phyloP scores from a whole-genome alignment of 2,329 filamentous ascomycete species.

The Fusarium globosum region DNA sequence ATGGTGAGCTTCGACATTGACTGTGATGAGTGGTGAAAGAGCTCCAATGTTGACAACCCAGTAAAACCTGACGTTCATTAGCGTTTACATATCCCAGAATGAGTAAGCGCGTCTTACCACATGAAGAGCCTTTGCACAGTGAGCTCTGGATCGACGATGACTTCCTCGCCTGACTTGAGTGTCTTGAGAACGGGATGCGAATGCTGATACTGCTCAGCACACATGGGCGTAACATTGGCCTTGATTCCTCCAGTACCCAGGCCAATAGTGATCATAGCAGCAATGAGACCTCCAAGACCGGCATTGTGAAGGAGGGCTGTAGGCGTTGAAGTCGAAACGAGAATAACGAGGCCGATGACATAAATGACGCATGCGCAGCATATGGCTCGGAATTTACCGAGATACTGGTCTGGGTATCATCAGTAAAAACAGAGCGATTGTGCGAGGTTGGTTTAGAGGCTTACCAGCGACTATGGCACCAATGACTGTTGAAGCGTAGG shows the following conservation, averaged over 20 bases:
- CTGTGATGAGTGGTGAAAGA: conserved; percentile 1
- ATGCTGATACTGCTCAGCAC: conserved; percentile 6
- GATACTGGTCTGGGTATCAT: background rate
- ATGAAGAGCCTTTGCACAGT: conserved; percentile 5
- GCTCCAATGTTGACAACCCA: conserved; percentile 14
- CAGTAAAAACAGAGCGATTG: rapidly evolving
- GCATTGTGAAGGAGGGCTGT: background rate
- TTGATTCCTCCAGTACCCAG: background rate
- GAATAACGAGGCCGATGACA: background rate
- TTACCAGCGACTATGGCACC: background rate
- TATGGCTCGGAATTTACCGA: background rate
- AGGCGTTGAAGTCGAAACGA: background rate
- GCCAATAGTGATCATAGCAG: background rate
- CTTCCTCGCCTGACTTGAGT: conserved; percentile 2
- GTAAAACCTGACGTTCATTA: background rate
- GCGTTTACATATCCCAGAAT: rapidly evolving
- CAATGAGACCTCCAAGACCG: background rate
- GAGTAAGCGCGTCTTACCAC: background rate
- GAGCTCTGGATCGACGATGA: conserved; percentile 1
- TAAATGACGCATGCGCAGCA: conserved; percentile 1
- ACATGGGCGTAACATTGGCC: conserved; percentile 1
- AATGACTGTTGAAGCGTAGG: conserved; percentile 2
- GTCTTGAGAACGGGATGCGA: background rate
- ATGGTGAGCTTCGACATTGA: background rate
- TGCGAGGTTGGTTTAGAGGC: rapidly evolving